Evolutionary conservation across 495 filamentous ascomycete species (phyloP), one percentile per base, ranked within the genome.

Genomic region (Neurospora sp.): DNA sequence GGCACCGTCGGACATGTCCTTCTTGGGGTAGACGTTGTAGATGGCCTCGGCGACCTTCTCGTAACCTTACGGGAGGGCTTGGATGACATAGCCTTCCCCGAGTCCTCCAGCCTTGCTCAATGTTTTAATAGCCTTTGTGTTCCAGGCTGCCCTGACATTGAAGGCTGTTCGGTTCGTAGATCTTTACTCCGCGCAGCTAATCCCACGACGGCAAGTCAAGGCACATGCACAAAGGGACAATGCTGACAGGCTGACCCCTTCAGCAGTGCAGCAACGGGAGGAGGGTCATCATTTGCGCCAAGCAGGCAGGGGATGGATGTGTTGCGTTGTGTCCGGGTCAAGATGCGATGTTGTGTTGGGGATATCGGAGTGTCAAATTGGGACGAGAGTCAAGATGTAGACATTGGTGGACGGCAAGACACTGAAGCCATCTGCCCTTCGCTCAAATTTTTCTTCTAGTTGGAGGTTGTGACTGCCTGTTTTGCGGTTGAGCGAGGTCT

Each of bases 11-110:
- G 92, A 92, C 80, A 92, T 82, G 71, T 84, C 85, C 77, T 89
- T 84, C 88, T 98, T 98, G 89, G 95, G 91, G 78, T 91, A 88
- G 71, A 79, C 71, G 75, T 81, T 75, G 89, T 89, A 98, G 87
- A 93, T 79, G 68, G 86, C 74, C 87, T 99, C 96, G 78, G 91
- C 84, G 80, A 93, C 92, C 89, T 44, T 44, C 18, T 44, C 42
- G 16, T 42, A 42, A 18, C 20, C 45, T 22, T 0, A 12, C 2
- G 12, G 6, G 31, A 31, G 53, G 22, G 22, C 6, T 6, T 59
- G 48, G 18, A 48, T 48, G n/a, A 48, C 3, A 48, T 31, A 2
- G 48, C 10, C 3, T 0, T 59, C 5, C 10, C 12, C 48, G 22
- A 27, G 53, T 61, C 9, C 6, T 7, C 22, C 14, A 65, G 53